Conservation (phyloP, 2,329 filamentous ascomycete species). For the Botrytis aclada region DNA sequence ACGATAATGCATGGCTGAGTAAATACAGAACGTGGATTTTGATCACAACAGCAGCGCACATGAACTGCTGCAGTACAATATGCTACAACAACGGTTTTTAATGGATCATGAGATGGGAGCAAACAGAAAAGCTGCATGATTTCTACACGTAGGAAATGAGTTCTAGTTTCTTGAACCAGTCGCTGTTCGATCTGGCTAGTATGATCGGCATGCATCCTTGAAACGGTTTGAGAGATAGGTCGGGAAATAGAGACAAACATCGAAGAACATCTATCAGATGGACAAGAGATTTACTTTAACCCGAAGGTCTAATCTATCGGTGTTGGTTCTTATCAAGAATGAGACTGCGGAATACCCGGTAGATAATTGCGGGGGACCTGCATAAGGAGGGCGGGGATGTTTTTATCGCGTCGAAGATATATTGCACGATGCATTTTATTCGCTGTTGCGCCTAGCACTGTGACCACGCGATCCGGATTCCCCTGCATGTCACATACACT, state of each 20-base stretch:
- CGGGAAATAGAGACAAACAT: conserved; percentile 1
- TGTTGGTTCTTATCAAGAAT: background rate
- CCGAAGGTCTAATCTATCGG: background rate
- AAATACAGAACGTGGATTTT: background rate
- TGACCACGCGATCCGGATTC: background rate
- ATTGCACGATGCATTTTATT: conserved; percentile 6
- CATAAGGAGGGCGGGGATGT: conserved; percentile 1
- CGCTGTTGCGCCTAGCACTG: background rate
- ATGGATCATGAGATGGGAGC: background rate
- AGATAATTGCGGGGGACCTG: conserved; percentile 12
- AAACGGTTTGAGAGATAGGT: background rate
- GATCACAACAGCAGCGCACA: conserved; percentile 9
- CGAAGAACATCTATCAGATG: background rate
- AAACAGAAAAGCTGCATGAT: background rate
- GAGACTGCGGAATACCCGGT: background rate
- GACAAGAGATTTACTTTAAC: background rate
- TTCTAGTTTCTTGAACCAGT: background rate
- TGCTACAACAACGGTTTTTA: background rate
- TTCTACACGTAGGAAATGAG: background rate
- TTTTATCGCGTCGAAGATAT: background rate
- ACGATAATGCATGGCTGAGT: background rate
- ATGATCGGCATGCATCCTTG: background rate
- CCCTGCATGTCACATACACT: conserved; percentile 17
- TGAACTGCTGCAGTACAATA: background rate
- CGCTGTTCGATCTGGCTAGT: background rate